A percentile compares a stretch with the other conserved stretches of the same genome.
Evolutionary conservation across 768 basidiomycete genomes (phyloP).

Genomic region (Leccinum ochraceum): DNA sequence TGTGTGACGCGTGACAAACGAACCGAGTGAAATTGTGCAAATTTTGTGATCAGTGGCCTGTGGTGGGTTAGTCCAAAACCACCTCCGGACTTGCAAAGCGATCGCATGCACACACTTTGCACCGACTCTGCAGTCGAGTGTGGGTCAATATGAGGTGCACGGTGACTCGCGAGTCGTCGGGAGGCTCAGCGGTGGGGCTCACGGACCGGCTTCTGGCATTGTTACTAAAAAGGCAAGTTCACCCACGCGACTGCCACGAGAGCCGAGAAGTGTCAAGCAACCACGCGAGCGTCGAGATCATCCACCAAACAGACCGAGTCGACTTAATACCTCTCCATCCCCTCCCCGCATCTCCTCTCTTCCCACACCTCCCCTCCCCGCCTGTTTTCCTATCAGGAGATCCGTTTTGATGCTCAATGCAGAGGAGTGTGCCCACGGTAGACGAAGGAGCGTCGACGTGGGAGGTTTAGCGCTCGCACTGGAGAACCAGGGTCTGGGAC

Average conservation of each 20-base stretch:
- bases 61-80: too few relatives aligned
- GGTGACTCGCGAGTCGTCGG: too few relatives aligned
- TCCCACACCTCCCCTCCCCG: neutral
- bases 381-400: neutral
- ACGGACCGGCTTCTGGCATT: neutral
- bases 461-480: slow-evolving; percentile 87
- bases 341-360: neutral
- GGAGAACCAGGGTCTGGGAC: slow-evolving; percentile 57
- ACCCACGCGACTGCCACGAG: slow-evolving; percentile 39
- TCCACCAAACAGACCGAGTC: slow-evolving; percentile 19
- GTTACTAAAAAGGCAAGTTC: slow-evolving; percentile 19
- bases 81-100: too few relatives aligned
- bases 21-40: too few relatives aligned
- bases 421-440: slow-evolving; percentile 33
- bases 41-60: too few relatives aligned
- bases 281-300: slow-evolving; percentile 40
- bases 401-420: slow-evolving; percentile 27
- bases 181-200: neutral
- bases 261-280: slow-evolving; percentile 35
- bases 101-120: too few relatives aligned
- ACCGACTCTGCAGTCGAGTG: too few relatives aligned
- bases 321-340: slow-evolving; percentile 10
- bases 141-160: too few relatives aligned
- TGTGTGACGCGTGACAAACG: too few relatives aligned
- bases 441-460: slow-evolving; percentile 83